Evolutionary conservation across 352 stramenopile genomes (phyloP), one percentile per base, ranked within the genome.

Genomic region (Blastocystis sp.): DNA sequence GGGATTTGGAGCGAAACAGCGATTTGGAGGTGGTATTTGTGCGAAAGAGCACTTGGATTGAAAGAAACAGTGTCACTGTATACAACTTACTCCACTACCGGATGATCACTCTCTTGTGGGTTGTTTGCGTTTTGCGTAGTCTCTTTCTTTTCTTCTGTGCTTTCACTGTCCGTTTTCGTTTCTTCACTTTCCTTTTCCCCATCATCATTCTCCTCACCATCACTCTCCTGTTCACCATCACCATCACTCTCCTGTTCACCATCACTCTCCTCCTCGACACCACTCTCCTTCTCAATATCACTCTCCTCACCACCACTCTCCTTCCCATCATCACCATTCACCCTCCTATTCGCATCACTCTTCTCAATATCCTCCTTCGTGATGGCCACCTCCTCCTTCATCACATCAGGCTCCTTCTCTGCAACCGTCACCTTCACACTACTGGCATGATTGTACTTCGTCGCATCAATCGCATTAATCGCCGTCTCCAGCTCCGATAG

Each of bases 401-500:
- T 56, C 48, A 56, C 48, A 56, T 56, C 48, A 17, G 5, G 48
- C 48, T 56, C 48, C 14, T 14, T 56, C 48, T 56, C 48, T 14
- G 5, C 48, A 7, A 56, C 48, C 48, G 14, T 14, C 48, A 56
- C 48, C 48, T 56, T 56, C 48, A 56, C 48, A 14, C 48, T 56
- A 56, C 48, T 61, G 21, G 34, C 52, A 21, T 81, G 71, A 53
- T 64, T 81, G 62, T 66, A 81, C 71, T 81, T 81, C 11, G 71
- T 81, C 2, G 71, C 71, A 21, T 81, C 71, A 28, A 81, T 61
- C 23, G 10, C 71, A 21, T 81, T 81, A 17, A 81, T 81, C 45
- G 62, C 52, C 34, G 19, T 41, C 71, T 81, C 71, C 28, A 81
- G 34, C 14, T 81, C 71, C 11, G 17, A 53, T 34, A 81, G 38